Evolutionary conservation across 2,329 filamentous ascomycete species (phyloP), one percentile per base, ranked within the genome.

Genomic region (Aspergillus puulaauensis): DNA sequence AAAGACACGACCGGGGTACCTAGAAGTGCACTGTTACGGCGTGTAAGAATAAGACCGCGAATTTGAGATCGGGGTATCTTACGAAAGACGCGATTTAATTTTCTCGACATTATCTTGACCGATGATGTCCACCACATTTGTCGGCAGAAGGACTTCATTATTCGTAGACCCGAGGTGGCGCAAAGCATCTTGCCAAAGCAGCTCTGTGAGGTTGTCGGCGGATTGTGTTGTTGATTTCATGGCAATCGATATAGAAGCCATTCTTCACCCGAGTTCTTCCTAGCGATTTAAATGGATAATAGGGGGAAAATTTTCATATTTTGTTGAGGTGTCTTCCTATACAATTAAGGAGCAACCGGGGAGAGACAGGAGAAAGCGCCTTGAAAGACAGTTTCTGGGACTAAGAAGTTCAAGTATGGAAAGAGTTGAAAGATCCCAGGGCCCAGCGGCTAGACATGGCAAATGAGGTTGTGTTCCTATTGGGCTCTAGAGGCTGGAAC

Each of bases 31-130:
- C 71, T 70, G 48, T 52, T 54, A 21, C 37, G 44, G 54, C 27
- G 14, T 51, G 52, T 65, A 39, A 65, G 60, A 55, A 44, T 54
- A 23, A 23, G 31, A 8, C 17, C 35, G 3, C 8, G 33, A 41
- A 37, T 40, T 33, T 7, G 37, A 9, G 24, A n/a, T 15, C 51
- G 50, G 21, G 40, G 48, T 44, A 39, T 37, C 63, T 60, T 66
- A 73, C 71, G 66, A 61, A 48, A 73, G 64, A 52, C 70, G 68
- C 52, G 58, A 44, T 52, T 70, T 72, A 46, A 74, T 67, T 46
- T 67, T 66, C 31, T 70, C 60, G 52, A 74, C 60, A 52, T 68
- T 69, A n/a, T 55, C 51, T 45, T 64, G 60, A 37, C 70, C 70
- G 57, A 74, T 70, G 41, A 67, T 58, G n/a, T 66, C 63, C n/a